Evolutionary conservation across 1,139 yeast species (phyloP), one percentile per base, ranked within the genome.

Genomic region (Pichia sp.): DNA sequence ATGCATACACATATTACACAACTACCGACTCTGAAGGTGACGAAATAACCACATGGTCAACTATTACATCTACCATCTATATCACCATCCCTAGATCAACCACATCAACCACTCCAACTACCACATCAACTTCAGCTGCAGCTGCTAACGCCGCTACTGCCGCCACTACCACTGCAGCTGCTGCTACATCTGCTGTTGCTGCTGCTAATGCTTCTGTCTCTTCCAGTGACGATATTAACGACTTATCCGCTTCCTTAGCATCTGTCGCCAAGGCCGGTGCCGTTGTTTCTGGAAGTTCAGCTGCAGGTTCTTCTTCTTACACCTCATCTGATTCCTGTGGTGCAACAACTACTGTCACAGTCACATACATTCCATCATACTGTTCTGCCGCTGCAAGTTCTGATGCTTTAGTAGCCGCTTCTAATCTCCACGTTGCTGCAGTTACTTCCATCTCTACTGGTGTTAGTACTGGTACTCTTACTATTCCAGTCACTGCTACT

Each of bases 401-500:
- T 8, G 12, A 28, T 28, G 46, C 38, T 33, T 31, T 52, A 14
- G 18, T 31, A 14, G 22, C 38, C 10, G 32, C 40, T 15, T 42
- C 49, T 2, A 24, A 39, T 21, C 2, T 42, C 3, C 40, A 48
- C 20, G 18, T 19, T 14, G 37, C 22, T 17, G 40, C 38, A 15
- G 49, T 49, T 32, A 48, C 52, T 7, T 20, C 44, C 20, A 30
- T 53, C 3, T 50, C 54, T 4, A 38, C 55, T 5, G 37, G 44
- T 17, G 47, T 50, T 33, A 48, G 43, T 18, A 45, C 58, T 18
- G 56, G 56, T 4, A 57, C 63, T 8, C 32, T 58, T n/a, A 60
- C 65, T 4, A 33, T 66, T 39, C 66, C 68, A 28, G 50, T 65
- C 22, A 58, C 62, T 27, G 62, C 62, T 9, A 60, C 66, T 3